Base-by-base conservation (phyloP, 306 rosid genomes). In the Cucumis melo region DNA sequence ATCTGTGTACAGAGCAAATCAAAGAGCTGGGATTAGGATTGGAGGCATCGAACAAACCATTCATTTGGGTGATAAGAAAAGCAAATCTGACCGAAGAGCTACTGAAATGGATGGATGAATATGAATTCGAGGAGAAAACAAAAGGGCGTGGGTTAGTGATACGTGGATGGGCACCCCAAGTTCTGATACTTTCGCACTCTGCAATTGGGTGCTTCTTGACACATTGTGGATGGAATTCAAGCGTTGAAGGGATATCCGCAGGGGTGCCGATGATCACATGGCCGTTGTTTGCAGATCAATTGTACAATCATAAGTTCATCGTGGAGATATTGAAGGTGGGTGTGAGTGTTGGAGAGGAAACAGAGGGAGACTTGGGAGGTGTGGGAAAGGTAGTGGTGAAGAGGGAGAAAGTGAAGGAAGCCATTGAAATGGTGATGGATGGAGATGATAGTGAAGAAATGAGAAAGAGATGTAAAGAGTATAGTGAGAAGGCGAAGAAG, bases 221-320 rank as follows among this genome's bases (percentile, higher is more conserved):
- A 2, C 96, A 91, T 6, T 89, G 91, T 46, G 96, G 93, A 7
- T 91, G 96, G 29, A 91, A 91, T 34, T 91, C 96, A 0, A 87
- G 87, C 0, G 56, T 85, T 0, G 93, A 89, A 80, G 96, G 84
- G 24, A 56, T 88, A 63, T 39, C 77, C 44, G 82, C 80, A 0
- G 93, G 93, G 0, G 65, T 88, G 27, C 96, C 93, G 27, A 59
- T 90, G 86, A 32, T 83, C 5, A 88, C 93, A 0, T 90, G 93
- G 96, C 92, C 96, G 1, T 6, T 85, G 20, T 90, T 90, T 60
- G 81, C 77, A 0, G 96, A 90, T 10, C 92, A 90, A 10, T 82
- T 90, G 41, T 42, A 80, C 23, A 87, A 86, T 54, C 86, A 80
- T 70, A 89, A 81, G 27, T 77, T 89, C 5, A 80, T 86, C 5